Conservation (phyloP, 2,329 filamentous ascomycete species). For the Trichoderma sp. region DNA sequence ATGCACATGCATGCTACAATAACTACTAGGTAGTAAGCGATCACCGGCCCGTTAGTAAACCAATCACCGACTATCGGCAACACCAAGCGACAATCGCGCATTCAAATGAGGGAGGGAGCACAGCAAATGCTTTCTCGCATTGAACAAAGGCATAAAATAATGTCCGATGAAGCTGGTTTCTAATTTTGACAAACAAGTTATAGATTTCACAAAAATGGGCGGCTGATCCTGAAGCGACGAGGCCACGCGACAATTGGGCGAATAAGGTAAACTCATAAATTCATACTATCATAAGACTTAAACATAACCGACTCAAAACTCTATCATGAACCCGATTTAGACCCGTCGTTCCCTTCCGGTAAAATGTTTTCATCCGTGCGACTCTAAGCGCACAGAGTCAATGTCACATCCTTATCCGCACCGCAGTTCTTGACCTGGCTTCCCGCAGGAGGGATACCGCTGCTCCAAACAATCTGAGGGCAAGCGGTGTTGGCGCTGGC, state of each 20-base stretch:
- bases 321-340: neutral
- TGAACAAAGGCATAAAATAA: neutral
- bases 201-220: neutral
- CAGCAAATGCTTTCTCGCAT: neutral
- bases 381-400: constrained; percentile 35
- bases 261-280: neutral
- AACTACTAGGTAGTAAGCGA: too few relatives aligned
- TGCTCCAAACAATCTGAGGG: constrained; percentile 35
- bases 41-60: too few relatives aligned
- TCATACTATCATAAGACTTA: neutral
- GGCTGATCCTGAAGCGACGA: neutral
- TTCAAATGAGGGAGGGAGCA: neutral
- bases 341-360: neutral
- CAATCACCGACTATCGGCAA: too few relatives aligned
- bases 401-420: constrained; percentile 31
- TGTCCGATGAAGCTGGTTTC: neutral
- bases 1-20: too few relatives aligned
- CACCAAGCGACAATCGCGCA: too few relatives aligned
- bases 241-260: neutral
- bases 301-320: neutral
- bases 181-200: neutral
- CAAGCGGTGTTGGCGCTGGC: constrained; percentile 32
- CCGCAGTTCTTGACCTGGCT: constrained; percentile 39
- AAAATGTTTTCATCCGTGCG: neutral
- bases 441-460: constrained; percentile 35